Conservation (phyloP, 371 early-diverging fungal genomes). For the Batkoa obscura region DNA sequence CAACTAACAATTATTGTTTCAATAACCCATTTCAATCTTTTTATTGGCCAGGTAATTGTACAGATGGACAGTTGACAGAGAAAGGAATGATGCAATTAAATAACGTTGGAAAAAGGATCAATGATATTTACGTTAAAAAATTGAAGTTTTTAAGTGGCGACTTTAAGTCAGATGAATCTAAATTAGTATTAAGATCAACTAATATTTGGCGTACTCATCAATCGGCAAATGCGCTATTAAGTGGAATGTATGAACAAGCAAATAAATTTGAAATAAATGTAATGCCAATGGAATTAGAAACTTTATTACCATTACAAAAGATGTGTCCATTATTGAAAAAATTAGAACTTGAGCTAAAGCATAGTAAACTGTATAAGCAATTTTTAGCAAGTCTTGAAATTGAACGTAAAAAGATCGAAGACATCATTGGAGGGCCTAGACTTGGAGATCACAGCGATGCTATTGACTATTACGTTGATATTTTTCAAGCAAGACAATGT, state of each 20-base stretch:
- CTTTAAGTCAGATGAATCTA: background rate
- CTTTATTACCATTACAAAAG: constrained; percentile 17
- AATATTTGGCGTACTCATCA: constrained; percentile 29
- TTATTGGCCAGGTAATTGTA: constrained; percentile 13
- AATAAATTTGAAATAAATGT: constrained; percentile 18
- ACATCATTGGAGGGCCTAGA: constrained; percentile 11
- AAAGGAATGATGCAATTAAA: constrained; percentile 25
- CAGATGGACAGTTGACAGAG: constrained; percentile 25
- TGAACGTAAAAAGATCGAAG: constrained; percentile 11
- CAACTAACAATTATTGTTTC: background rate
- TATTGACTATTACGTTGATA: constrained; percentile 23
- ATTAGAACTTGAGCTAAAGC: constrained; percentile 8
- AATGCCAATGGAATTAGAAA: constrained; percentile 23
- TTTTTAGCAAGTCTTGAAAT: constrained; percentile 10
- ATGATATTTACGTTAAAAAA: constrained; percentile 27
- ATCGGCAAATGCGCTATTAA: constrained; percentile 25
- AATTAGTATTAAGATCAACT: constrained; percentile 10
- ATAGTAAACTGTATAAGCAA: constrained; percentile 12
- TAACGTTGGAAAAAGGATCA: constrained; percentile 19
- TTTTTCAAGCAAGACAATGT: constrained; percentile 24
- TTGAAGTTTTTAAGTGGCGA: constrained; percentile 16
- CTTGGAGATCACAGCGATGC: constrained; percentile 8
- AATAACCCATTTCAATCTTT: background rate
- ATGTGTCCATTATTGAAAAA: constrained; percentile 19
- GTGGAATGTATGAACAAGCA: constrained; percentile 18